Evolutionary conservation across 1,284 basidiomycete genomes (phyloP).

Genomic region (Clitocybe nebularis): DNA sequence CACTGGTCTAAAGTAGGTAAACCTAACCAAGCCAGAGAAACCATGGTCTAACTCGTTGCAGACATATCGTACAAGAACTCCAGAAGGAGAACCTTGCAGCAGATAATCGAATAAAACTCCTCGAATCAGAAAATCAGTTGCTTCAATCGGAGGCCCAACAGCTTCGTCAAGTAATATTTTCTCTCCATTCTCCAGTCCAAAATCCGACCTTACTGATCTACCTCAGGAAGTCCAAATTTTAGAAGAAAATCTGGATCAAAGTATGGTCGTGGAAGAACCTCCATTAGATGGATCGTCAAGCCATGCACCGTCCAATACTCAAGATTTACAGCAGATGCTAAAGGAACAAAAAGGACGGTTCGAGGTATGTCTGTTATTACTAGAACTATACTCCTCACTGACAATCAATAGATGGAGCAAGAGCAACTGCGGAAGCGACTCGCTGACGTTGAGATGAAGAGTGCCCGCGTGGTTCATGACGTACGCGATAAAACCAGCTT

Average conservation of each 20-base stretch:
- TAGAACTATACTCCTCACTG: conserved; percentile 3
- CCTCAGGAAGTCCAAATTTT: conserved; percentile 64
- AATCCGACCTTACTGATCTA: conserved; percentile 5
- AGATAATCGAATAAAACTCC: conserved; percentile 60
- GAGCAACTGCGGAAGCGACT: conserved; percentile 69
- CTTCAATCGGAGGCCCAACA: conserved; percentile 73
- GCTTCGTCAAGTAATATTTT: conserved; percentile 59
- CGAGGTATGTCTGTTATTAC: conserved; percentile 39
- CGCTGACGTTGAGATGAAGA: conserved; percentile 69
- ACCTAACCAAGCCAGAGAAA: conserved; percentile 1
- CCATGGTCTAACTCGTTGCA: conserved; percentile 26
- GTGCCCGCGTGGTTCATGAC: conserved; percentile 64
- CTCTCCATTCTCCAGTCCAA: background rate
- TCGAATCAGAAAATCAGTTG: conserved; percentile 75
- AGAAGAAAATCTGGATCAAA: conserved; percentile 73
- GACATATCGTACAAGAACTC: conserved; percentile 85
- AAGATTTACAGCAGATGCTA: conserved; percentile 36
- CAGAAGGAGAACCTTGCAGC: conserved; percentile 76
- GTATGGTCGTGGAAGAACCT: conserved; percentile 48
- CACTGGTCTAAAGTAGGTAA: conserved; percentile 68
- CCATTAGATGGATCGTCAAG: conserved; percentile 6
- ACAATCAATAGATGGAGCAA: conserved; percentile 47
- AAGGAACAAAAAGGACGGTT: conserved; percentile 50
- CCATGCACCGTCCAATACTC: conserved; percentile 11
- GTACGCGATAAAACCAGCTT: conserved; percentile 35